A percentile compares a stretch with the other conserved stretches of the same genome.
Conservation (phyloP, 2,329 filamentous ascomycete genomes). For the Escovopsis weberi region DNA sequence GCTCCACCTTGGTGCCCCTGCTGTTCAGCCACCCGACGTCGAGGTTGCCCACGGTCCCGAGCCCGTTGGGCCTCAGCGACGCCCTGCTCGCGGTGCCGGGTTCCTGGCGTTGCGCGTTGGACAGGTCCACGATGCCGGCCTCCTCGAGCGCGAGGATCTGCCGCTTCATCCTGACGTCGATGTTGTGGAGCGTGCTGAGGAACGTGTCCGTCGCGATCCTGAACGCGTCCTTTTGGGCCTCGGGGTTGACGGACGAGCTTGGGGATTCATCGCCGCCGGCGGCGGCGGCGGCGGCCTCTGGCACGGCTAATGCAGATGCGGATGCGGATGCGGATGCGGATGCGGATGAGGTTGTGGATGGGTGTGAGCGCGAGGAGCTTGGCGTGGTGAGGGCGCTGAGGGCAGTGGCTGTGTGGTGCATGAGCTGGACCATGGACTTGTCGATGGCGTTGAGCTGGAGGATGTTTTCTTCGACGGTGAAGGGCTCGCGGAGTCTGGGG, state of each 20-base stretch:
- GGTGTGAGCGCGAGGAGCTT: constrained; percentile 5
- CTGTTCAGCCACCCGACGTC: constrained; percentile 88
- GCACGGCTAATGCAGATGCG: too few relatives aligned
- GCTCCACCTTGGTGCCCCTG: constrained; percentile 64
- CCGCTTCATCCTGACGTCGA: constrained; percentile 57
- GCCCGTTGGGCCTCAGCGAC: constrained; percentile 38
- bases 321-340: too few relatives aligned
- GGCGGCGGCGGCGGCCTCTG: constrained; percentile 1
- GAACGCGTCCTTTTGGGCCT: constrained; percentile 41
- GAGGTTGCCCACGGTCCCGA: constrained; percentile 43
- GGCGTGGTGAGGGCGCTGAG: constrained; percentile 30
- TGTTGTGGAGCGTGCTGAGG: constrained; percentile 55
- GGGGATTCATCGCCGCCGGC: not conserved
- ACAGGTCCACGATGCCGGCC: constrained; percentile 53
- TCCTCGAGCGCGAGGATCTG: constrained; percentile 66
- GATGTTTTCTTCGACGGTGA: constrained; percentile 65
- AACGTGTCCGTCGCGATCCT: constrained; percentile 50
- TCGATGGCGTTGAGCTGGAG: constrained; percentile 70
- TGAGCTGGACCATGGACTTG: constrained; percentile 32
- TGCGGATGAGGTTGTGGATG: constrained; percentile 2
- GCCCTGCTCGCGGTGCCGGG: constrained; percentile 23
- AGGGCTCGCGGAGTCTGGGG: constrained; percentile 30
- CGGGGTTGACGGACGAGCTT: constrained; percentile 22
- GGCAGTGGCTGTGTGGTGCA: constrained; percentile 30
- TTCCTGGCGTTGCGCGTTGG: constrained; percentile 17